These are phyloP conservation scores for Aspergillus affinis DNA, from an alignment of 495 filamentous ascomycete species.

Conservation along the genomic window DNA sequence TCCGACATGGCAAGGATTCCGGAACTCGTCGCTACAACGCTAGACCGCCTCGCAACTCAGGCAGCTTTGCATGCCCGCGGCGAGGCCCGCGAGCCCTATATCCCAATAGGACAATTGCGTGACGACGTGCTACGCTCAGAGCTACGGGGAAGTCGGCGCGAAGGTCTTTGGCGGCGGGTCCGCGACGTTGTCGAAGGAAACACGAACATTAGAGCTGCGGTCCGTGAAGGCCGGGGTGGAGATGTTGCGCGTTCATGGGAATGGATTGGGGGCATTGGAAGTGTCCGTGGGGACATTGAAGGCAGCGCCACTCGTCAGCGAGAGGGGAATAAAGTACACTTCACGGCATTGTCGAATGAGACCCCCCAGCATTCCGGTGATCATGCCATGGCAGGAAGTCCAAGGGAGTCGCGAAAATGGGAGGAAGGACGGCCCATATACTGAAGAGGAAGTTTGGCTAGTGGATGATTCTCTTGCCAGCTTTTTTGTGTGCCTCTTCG, in stretches of 20 bases:
- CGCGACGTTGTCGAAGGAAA: slow-evolving; percentile 85
- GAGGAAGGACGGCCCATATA: slow-evolving; percentile 67
- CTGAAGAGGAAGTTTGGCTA: slow-evolving; percentile 23
- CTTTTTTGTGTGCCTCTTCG: background rate
- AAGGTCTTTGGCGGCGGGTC: slow-evolving; percentile 79
- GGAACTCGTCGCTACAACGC: slow-evolving; percentile 72
- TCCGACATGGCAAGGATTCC: slow-evolving; percentile 71
- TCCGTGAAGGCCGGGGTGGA: slow-evolving; percentile 77
- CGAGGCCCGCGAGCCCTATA: slow-evolving; percentile 65
- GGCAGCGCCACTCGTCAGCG: slow-evolving; percentile 35
- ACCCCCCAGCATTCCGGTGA: slow-evolving; percentile 40
- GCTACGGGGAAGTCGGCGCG: slow-evolving; percentile 68
- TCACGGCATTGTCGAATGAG: slow-evolving; percentile 26
- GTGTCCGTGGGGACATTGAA: slow-evolving; percentile 41
- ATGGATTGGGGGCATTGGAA: slow-evolving; percentile 77
- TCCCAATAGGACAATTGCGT: slow-evolving; percentile 82
- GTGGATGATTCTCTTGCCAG: background rate
- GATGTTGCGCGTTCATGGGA: slow-evolving; percentile 92
- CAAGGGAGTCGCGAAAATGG: slow-evolving; percentile 51
- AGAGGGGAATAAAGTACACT: slow-evolving; percentile 47
- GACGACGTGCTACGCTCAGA: slow-evolving; percentile 88
- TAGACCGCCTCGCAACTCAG: slow-evolving; percentile 78
- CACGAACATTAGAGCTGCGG: slow-evolving; percentile 82
- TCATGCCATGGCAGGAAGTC: slow-evolving; percentile 23
- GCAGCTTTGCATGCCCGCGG: slow-evolving; percentile 73